A percentile compares a stretch with the other conserved stretches of the same genome.
Evolutionary conservation across 2,329 filamentous ascomycete genomes (phyloP).

Genomic region (Hypomyces perniciosus): DNA sequence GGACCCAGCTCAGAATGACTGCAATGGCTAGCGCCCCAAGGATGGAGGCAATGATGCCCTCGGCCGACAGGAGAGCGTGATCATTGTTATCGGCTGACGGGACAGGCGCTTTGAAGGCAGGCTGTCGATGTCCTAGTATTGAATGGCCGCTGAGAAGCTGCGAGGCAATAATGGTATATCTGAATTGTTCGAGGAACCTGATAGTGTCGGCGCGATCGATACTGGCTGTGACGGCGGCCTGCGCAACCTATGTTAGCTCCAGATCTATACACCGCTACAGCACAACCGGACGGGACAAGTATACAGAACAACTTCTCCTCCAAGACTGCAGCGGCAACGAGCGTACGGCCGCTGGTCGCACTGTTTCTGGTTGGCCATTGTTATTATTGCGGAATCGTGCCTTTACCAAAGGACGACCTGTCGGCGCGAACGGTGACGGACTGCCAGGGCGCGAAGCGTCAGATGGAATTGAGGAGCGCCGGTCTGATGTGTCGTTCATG

Average conservation of each 20-base stretch:
- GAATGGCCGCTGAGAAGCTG: conserved; percentile 73
- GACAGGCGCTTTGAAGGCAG: conserved; percentile 16
- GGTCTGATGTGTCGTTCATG: conserved; percentile 31
- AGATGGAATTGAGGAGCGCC: conserved; percentile 22
- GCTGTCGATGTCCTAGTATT: conserved; percentile 33
- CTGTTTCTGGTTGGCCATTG: not conserved
- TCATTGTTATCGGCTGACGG: conserved; percentile 12
- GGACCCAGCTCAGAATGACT: conserved; percentile 67
- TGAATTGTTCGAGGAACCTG: conserved; percentile 85
- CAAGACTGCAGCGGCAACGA: conserved; percentile 38
- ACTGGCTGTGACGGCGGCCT: conserved; percentile 65
- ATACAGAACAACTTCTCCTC: conserved; percentile 47
- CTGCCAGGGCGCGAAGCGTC: conserved; percentile 41
- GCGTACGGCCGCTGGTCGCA: not conserved
- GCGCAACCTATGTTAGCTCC: conserved; percentile 8
- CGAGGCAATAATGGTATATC: conserved; percentile 87
- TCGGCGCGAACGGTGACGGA: conserved; percentile 49
- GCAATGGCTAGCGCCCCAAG: conserved; percentile 56
- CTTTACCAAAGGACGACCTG: conserved; percentile 48
- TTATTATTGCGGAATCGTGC: conserved; percentile 45
- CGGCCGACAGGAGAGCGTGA: conserved; percentile 33
- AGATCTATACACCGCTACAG: not conserved
- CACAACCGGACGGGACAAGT: conserved; percentile 17
- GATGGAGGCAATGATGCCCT: conserved; percentile 43
- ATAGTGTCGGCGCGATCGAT: conserved; percentile 74